phyloP scores from a whole-genome alignment of 164 flowering plant species.

The Akebia trifoliata region DNA sequence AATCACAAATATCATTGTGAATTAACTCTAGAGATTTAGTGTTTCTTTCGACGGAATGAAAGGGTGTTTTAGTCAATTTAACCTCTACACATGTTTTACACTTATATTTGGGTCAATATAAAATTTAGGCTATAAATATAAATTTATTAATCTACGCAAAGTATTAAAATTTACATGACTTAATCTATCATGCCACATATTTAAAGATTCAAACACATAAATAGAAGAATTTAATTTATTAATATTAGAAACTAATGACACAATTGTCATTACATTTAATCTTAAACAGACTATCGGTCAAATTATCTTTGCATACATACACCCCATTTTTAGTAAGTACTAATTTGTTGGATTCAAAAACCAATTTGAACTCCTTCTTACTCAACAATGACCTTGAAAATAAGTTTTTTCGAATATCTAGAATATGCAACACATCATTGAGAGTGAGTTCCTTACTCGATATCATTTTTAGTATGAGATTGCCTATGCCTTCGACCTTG shows the following conservation, averaged over 20 bases:
- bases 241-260: not conserved
- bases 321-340: constrained; percentile 8
- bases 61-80: not conserved
- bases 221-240: not conserved
- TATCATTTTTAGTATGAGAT: not conserved
- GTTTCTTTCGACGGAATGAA: not conserved
- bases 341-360: constrained; percentile 9
- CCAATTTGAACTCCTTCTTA: constrained; percentile 9
- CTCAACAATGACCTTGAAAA: constrained; percentile 5
- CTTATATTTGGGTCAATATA: not conserved
- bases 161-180: constrained; percentile 7
- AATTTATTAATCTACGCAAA: not conserved
- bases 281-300: not conserved
- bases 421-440: constrained; percentile 5
- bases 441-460: constrained; percentile 3
- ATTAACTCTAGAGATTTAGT: constrained; percentile 4
- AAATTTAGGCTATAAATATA: not conserved
- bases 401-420: constrained; percentile 4
- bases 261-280: not conserved
- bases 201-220: constrained; percentile 2
- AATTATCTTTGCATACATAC: not conserved
- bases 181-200: constrained; percentile 1
- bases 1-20: constrained; percentile 8
- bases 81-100: not conserved
- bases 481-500: not conserved